Evolutionary conservation across 1,139 yeast genomes (phyloP).

Genomic region (Suzukiozyma palmioleophila): DNA sequence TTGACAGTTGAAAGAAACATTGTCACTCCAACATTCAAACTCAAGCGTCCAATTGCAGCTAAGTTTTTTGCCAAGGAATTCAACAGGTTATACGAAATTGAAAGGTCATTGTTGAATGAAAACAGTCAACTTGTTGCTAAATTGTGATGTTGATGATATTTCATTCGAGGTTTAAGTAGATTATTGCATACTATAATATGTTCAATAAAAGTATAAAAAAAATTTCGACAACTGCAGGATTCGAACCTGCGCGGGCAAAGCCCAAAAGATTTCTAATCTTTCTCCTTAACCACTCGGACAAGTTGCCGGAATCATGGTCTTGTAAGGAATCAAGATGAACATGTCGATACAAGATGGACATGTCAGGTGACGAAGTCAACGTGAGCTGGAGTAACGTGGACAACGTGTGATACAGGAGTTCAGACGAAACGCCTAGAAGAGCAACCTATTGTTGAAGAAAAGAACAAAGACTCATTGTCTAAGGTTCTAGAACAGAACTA

Average conservation of each 20-base stretch:
- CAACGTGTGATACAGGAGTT: no score
- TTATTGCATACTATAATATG: neutral
- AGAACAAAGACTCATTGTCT: no score
- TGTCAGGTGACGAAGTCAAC: no score
- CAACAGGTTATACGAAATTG: constrained; percentile 45
- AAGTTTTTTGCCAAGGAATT: constrained; percentile 40
- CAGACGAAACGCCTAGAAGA: no score
- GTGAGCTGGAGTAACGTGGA: no score
- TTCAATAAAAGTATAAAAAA: constrained; percentile 13
- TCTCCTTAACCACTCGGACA: constrained; percentile 59
- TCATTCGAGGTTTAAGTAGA: neutral
- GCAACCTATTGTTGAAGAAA: no score
- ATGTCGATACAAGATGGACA: no score
- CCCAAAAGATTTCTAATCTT: constrained; percentile 56
- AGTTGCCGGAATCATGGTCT: constrained; percentile 30
- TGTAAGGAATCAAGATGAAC: no score
- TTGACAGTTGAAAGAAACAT: constrained; percentile 39
- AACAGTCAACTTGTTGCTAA: neutral
- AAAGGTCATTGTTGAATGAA: constrained; percentile 1
- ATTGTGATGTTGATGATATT: neutral
- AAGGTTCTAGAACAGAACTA: no score
- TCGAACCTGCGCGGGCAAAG: constrained; percentile 60
- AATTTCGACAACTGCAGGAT: constrained; percentile 51
- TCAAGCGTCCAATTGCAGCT: constrained; percentile 23
- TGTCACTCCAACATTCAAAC: constrained; percentile 31